Percentiles rank a stretch among this genome's conserved stretches.
phyloP scores from a whole-genome alignment of 371 early-diverging fungal species.

The Nematocida homosporus region DNA sequence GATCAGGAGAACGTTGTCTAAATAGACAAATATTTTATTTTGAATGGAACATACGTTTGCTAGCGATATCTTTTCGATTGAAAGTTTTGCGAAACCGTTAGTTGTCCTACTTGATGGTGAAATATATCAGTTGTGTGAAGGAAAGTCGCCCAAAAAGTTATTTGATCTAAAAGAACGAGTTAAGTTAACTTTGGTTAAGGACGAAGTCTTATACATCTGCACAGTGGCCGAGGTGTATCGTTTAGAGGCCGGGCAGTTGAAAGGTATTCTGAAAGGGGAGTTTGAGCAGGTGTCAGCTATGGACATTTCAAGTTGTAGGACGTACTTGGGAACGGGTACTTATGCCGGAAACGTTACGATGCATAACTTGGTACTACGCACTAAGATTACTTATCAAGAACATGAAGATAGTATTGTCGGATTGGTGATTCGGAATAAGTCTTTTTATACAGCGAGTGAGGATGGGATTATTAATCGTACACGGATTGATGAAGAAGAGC shows the following conservation, averaged over 20 bases:
- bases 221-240: conserved; percentile 1
- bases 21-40: not conserved
- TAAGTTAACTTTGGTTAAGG: conserved; percentile 4
- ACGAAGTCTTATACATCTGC: conserved; percentile 17
- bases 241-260: not conserved
- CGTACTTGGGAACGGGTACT: conserved; percentile 3
- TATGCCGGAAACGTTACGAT: conserved; percentile 41
- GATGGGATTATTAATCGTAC: conserved; percentile 45
- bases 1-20: too few relatives aligned
- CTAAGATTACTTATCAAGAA: not conserved
- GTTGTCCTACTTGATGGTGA: conserved; percentile 31
- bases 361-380: not conserved
- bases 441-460: conserved; percentile 43
- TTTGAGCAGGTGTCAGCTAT: conserved; percentile 12
- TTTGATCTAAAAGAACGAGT: conserved; percentile 18
- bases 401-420: conserved; percentile 45
- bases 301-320: not conserved
- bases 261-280: conserved; percentile 1
- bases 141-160: not conserved
- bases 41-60: conserved; percentile 5
- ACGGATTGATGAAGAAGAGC: conserved; percentile 25
- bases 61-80: conserved; percentile 42
- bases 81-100: not conserved
- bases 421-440: conserved; percentile 3
- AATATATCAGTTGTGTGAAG: conserved; percentile 7